Evolutionary conservation across 495 filamentous ascomycete genomes (phyloP).

Genomic region (Aspergillus coremiiformis): DNA sequence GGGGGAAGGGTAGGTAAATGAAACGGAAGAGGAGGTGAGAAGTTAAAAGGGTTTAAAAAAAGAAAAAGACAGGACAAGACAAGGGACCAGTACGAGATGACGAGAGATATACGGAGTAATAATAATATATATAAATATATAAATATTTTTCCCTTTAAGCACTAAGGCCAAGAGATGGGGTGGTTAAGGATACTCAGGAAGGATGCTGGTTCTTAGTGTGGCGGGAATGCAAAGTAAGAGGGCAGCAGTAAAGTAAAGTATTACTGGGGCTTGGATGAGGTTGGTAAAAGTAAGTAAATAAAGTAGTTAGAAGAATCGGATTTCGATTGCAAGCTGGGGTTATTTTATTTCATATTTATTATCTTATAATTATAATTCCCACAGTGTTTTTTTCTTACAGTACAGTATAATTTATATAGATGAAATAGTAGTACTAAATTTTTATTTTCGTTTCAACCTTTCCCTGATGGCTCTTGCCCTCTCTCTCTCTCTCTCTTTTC

Average conservation of each 20-base stretch:
- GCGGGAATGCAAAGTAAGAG: conserved; percentile 9
- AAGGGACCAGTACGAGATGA: conserved; percentile 10
- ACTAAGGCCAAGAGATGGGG: conserved; percentile 12
- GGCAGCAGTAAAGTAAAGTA: background rate
- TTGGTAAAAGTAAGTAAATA: background rate
- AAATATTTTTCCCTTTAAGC: conserved; percentile 9
- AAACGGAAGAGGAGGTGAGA: conserved; percentile 5
- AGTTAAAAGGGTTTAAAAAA: conserved; percentile 2
- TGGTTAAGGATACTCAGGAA: conserved; percentile 7
- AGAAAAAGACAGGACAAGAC: conserved; percentile 1
- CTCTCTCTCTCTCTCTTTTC: background rate
- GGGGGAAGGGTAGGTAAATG: conserved; percentile 10
- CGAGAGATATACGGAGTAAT: conserved; percentile 20
- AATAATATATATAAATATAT: too few species aligned
- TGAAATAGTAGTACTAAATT: too few species aligned
- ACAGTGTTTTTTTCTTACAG: background rate
- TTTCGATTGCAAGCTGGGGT: background rate
- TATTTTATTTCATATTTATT: background rate
- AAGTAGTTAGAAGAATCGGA: too few species aligned
- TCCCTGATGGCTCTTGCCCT: background rate
- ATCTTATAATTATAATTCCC: background rate
- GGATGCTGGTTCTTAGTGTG: conserved; percentile 16
- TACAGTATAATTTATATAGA: background rate
- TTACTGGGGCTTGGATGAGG: background rate
- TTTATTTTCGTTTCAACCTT: background rate